These are phyloP conservation scores for Salvia splendens DNA, from an alignment of 257 asterid genomes.

Conservation along the genomic window DNA sequence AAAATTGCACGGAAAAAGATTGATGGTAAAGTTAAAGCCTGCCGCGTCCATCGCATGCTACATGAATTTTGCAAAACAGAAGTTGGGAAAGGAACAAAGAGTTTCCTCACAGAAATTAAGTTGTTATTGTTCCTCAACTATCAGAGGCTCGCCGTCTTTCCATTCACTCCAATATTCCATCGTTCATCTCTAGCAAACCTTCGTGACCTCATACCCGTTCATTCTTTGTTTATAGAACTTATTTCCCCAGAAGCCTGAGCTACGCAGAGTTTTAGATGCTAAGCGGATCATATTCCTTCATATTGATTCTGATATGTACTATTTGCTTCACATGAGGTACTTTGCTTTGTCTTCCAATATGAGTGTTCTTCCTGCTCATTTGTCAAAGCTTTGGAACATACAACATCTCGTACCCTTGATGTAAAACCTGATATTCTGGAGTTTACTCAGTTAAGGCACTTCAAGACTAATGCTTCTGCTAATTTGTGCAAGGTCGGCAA, in stretches of 20 bases:
- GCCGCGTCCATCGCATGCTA: too few relatives aligned
- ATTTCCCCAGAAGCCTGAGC: slow-evolving; percentile 27
- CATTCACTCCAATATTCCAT: not conserved
- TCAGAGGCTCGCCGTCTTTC: not conserved
- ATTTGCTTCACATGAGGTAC: slow-evolving; percentile 20
- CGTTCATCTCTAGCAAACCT: not conserved
- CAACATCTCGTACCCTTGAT: not conserved
- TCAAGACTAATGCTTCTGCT: not conserved
- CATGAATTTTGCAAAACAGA: too few relatives aligned
- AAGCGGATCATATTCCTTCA: slow-evolving; percentile 29
- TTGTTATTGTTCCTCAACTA: not conserved
- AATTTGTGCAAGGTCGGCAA: not conserved
- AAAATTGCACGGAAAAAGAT: too few relatives aligned
- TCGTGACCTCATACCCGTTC: not conserved
- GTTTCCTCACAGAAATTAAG: not conserved
- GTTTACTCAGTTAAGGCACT: not conserved
- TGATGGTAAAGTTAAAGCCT: too few relatives aligned
- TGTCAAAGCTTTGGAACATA: not conserved
- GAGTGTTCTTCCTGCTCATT: not conserved
- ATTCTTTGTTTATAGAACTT: not conserved
- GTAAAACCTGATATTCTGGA: not conserved
- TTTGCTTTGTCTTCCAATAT: slow-evolving; percentile 18
- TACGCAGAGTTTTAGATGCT: slow-evolving; percentile 35
- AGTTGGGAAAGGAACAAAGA: too few relatives aligned
- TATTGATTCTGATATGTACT: slow-evolving; percentile 13